Base-by-base conservation (phyloP, 2,329 filamentous ascomycete genomes). In the Penicillium nordicum region DNA sequence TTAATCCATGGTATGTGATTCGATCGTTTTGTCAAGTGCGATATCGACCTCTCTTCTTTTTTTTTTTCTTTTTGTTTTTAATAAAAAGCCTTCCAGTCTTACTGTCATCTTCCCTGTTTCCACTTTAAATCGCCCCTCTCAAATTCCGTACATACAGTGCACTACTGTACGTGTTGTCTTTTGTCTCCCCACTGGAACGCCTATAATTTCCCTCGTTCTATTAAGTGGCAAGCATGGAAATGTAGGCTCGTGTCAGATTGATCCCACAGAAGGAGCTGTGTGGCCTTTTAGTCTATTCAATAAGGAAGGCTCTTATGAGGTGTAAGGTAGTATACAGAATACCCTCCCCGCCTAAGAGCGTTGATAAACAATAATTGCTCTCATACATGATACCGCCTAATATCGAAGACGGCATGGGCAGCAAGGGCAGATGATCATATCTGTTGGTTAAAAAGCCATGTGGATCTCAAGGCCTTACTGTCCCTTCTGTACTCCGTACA, bases 231-330 rank as follows among this genome's bases (percentile, higher is more conserved):
- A 57, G 44, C 46, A 54, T 57, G 29, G 18, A 60, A 41, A 43
- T 42, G 30, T n/a, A 47, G 42, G 44, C 60, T 64, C 63, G 60
- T 64, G 61, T 49, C 58, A 50, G 42, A 40, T 29, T 49, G 7
- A 30, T 16, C 32, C 50, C 43, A 38, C 10, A 40, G 55, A 38
- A 55, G 52, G 25, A 57, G 44, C 34, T 44, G 14, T 41, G n/a
- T 44, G 36, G 18, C 7, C 16, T 53, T 6, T 29, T n/a, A n/a
- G 30, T 40, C 23, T 43, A 23, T 47, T 38, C 46, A 16, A 32
- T 41, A 40, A 27, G 11, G 27, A 41, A 53, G 27, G 27, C 3
- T 32, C 27, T 34, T 18, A 34, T 12, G 11, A 25, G 14, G n/a
- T 37, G 41, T 8, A 29, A 12, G 25, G 21, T n/a, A 23, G 16